phyloP scores from a whole-genome alignment of 768 basidiomycete species.

The Naganishia friedmannii region DNA sequence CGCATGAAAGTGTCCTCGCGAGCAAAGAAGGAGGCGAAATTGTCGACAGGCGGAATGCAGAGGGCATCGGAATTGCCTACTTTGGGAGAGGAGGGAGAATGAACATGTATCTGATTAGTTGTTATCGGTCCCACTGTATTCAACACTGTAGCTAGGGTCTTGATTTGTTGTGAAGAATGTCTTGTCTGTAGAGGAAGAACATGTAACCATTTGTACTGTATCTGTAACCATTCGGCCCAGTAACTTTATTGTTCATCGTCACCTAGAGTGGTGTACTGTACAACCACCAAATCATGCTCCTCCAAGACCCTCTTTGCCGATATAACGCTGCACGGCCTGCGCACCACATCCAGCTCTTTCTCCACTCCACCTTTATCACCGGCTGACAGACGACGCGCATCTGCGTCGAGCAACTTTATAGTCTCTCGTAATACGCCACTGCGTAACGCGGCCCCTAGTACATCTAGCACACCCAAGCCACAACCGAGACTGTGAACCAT shows the following conservation, averaged over 20 bases:
- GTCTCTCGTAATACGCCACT: slow-evolving; percentile 3
- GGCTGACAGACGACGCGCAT: slow-evolving; percentile 21
- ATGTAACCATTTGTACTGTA: background rate
- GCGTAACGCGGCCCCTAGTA: slow-evolving; percentile 72
- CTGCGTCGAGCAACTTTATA: slow-evolving; percentile 21
- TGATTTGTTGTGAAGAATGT: background rate
- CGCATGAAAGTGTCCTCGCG: slow-evolving; percentile 40
- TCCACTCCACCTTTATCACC: background rate
- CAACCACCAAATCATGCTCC: slow-evolving; percentile 22
- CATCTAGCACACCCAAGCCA: slow-evolving; percentile 77
- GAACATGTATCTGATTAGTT: background rate
- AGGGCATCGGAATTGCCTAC: slow-evolving; percentile 21
- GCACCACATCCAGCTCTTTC: background rate
- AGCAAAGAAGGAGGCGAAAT: slow-evolving; percentile 43
- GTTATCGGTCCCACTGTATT: background rate
- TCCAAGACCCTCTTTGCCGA: slow-evolving; percentile 22
- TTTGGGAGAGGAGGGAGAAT: slow-evolving; percentile 27
- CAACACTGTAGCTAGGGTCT: background rate
- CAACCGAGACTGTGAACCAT: slow-evolving; percentile 87
- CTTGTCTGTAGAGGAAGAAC: background rate
- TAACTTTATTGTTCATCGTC: slow-evolving; percentile 1
- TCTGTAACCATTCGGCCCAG: background rate
- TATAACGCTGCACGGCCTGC: background rate
- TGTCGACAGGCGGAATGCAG: slow-evolving; percentile 24
- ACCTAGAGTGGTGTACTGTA: slow-evolving; percentile 31